Conservation (phyloP, 2,329 filamentous ascomycete genomes). For the Parastagonospora nodorum region DNA sequence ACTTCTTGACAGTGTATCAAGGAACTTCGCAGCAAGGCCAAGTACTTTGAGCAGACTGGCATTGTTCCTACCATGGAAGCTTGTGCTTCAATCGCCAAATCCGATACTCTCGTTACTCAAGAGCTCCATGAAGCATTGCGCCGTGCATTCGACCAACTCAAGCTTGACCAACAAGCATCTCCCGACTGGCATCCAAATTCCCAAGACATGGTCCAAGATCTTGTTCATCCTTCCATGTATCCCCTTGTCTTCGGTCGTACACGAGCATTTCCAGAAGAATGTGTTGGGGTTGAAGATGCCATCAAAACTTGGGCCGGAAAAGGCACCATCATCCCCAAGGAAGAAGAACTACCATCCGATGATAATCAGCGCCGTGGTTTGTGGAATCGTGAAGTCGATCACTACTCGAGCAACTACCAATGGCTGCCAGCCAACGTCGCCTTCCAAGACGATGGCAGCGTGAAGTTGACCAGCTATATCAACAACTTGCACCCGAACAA, state of each 20-base stretch:
- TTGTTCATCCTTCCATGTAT: constrained; percentile 68
- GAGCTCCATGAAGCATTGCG: constrained; percentile 51
- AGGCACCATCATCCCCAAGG: constrained; percentile 29
- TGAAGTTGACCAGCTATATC: constrained; percentile 57
- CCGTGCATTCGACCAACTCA: constrained; percentile 53
- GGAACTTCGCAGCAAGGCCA: constrained; percentile 59
- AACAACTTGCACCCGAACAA: constrained; percentile 58
- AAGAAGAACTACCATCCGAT: background rate
- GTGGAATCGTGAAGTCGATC: constrained; percentile 3
- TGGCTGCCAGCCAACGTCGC: constrained; percentile 58
- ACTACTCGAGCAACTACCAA: constrained; percentile 43
- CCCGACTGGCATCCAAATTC: constrained; percentile 66
- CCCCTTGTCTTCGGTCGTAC: constrained; percentile 62
- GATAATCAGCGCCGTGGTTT: too few relatives aligned
- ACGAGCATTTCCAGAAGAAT: constrained; percentile 45
- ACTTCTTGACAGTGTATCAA: constrained; percentile 24
- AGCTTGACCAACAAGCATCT: constrained; percentile 47
- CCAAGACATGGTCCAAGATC: constrained; percentile 61
- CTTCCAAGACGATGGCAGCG: constrained; percentile 41
- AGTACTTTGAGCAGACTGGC: constrained; percentile 48
- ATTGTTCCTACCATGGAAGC: constrained; percentile 55
- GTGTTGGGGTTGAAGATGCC: constrained; percentile 36
- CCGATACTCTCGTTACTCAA: constrained; percentile 53
- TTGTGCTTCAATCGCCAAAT: constrained; percentile 56
- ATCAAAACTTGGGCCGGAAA: constrained; percentile 32